A percentile compares a stretch with the other conserved stretches of the same genome.
Evolutionary conservation across 352 stramenopile genomes (phyloP).

Genomic region (Aphanomyces stellatus): DNA sequence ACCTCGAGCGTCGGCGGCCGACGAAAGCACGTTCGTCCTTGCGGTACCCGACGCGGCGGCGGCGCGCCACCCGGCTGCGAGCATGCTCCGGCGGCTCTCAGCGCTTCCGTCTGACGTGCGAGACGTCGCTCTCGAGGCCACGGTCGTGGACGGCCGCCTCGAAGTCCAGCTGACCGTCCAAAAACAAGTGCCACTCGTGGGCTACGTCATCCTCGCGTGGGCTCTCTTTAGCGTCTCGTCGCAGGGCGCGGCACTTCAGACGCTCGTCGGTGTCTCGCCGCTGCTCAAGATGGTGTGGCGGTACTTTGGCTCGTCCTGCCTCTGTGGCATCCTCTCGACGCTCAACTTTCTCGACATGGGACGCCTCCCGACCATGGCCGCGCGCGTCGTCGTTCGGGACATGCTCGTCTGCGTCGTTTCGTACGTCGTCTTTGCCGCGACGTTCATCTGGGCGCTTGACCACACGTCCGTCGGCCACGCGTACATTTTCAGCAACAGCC

Average conservation of each 20-base stretch:
- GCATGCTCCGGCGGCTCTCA: slow-evolving; percentile 8
- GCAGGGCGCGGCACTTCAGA: slow-evolving; percentile 35
- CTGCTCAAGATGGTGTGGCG: slow-evolving; percentile 53
- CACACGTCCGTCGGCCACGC: slow-evolving; percentile 45
- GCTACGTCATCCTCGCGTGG: slow-evolving; percentile 35
- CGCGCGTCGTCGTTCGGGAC: slow-evolving; percentile 20
- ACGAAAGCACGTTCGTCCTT: slow-evolving; percentile 27
- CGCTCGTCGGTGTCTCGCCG: slow-evolving; percentile 33
- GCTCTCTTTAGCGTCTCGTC: slow-evolving; percentile 37
- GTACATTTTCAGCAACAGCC: slow-evolving; percentile 50
- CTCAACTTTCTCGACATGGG: slow-evolving; percentile 25
- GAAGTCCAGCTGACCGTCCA: slow-evolving; percentile 34
- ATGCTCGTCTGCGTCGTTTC: slow-evolving; percentile 26
- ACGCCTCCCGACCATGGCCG: slow-evolving; percentile 20
- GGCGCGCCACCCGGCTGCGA: too few species aligned
- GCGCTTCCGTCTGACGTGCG: slow-evolving; percentile 30
- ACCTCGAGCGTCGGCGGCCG: background rate
- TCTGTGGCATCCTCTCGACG: slow-evolving; percentile 28
- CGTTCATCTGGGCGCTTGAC: slow-evolving; percentile 40
- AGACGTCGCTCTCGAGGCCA: slow-evolving; percentile 32
- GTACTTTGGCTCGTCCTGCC: slow-evolving; percentile 31
- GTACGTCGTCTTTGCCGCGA: slow-evolving; percentile 39
- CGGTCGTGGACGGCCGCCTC: slow-evolving; percentile 6
- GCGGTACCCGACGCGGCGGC: slow-evolving; percentile 25
- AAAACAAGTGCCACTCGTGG: slow-evolving; percentile 38